Conservation (phyloP, 805 yeast genomes). For the Lachancea quebecensis region DNA sequence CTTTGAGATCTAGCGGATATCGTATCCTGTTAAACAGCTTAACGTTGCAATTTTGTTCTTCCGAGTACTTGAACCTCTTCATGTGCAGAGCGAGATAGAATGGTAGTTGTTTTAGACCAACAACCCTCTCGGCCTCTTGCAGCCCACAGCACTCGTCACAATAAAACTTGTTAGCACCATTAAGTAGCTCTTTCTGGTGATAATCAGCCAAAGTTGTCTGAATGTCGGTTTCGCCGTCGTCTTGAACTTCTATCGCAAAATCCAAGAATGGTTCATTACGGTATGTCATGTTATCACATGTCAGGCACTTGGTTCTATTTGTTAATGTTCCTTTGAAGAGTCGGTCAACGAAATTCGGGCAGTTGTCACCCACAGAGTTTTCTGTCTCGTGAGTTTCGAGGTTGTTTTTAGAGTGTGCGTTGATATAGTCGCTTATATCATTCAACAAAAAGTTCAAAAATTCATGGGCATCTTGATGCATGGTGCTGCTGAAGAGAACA, state of each 20-base stretch:
- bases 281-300: conserved; percentile 76
- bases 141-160: conserved; percentile 86
- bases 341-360: conserved; percentile 44
- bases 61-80: conserved; percentile 88
- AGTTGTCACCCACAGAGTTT: conserved; percentile 27
- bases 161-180: conserved; percentile 83
- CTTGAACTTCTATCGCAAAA: conserved; percentile 75
- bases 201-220: conserved; percentile 42
- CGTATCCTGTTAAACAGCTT: conserved; percentile 80
- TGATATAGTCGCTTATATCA: conserved; percentile 48
- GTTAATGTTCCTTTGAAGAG: conserved; percentile 81
- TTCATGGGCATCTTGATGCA: conserved; percentile 99
- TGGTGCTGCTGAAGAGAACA: conserved; percentile 75
- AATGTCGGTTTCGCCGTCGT: conserved; percentile 64
- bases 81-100: conserved; percentile 74
- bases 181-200: conserved; percentile 76
- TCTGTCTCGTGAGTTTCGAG: conserved; percentile 8
- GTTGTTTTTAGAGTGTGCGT: conserved; percentile 14
- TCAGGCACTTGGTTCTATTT: conserved; percentile 81
- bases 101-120: conserved; percentile 73
- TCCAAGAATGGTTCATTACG: conserved; percentile 85
- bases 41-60: conserved; percentile 69
- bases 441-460: conserved; percentile 83
- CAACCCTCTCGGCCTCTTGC: conserved; percentile 90
- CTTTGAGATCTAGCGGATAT: conserved; percentile 66